These are phyloP conservation scores for Cyclotella kingstonii DNA, from an alignment of 108 stramenopile species.

Conservation along the genomic window DNA sequence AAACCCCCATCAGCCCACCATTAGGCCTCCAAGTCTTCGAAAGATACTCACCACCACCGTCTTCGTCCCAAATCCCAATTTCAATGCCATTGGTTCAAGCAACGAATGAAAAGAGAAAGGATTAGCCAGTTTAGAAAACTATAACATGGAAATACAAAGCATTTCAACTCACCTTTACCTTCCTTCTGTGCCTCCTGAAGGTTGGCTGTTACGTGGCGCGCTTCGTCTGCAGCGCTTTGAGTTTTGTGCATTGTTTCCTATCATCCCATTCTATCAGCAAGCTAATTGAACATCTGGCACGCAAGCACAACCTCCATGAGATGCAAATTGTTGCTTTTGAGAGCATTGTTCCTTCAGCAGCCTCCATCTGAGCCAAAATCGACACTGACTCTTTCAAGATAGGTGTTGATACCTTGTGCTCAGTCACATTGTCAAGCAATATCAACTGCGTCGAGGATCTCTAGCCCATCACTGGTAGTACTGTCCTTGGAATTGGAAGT, in stretches of 20 bases:
- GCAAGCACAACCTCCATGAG: neutral
- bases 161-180: neutral
- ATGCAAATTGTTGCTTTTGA: neutral
- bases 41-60: neutral
- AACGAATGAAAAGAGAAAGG: constrained; percentile 3
- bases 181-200: neutral
- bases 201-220: constrained; percentile 18
- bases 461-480: neutral
- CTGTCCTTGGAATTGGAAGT: neutral
- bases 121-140: constrained; percentile 1
- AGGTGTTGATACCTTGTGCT: constrained; percentile 18
- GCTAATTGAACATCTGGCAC: neutral
- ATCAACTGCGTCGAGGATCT: constrained; percentile 4
- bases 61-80: neutral
- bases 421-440: constrained; percentile 12
- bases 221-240: constrained; percentile 1
- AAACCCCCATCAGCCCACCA: neutral
- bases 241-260: neutral
- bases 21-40: constrained; percentile 1
- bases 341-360: neutral
- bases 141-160: constrained; percentile 3
- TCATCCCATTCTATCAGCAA: neutral
- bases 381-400: constrained; percentile 27
- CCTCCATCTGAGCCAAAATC: neutral
- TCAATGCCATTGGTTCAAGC: constrained; percentile 10